Conservation (phyloP, 805 yeast genomes). For the Spathaspora arborariae region DNA sequence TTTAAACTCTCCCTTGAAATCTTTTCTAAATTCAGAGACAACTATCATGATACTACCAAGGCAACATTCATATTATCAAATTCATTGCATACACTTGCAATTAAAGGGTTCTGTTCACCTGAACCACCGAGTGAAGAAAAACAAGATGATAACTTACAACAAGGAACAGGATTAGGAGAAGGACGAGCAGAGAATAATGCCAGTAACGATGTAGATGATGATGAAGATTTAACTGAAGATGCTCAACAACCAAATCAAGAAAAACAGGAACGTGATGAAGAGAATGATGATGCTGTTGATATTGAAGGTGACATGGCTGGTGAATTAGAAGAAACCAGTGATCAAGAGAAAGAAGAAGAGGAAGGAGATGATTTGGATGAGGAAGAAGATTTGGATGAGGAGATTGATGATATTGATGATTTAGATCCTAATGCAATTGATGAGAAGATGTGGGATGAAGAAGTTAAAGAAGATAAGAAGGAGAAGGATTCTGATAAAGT, state of each 20-base stretch:
- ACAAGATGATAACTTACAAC: constrained; percentile 57
- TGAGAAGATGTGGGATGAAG: constrained; percentile 98
- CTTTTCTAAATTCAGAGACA: constrained; percentile 38
- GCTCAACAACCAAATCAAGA: constrained; percentile 79
- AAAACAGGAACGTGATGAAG: constrained; percentile 51
- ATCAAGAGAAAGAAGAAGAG: constrained; percentile 58
- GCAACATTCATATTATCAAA: constrained; percentile 59
- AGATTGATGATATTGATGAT: constrained; percentile 83
- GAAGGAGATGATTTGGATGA: constrained; percentile 47
- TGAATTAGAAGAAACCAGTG: constrained; percentile 73
- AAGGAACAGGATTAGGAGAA: constrained; percentile 91
- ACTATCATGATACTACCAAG: constrained; percentile 54
- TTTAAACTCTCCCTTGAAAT: constrained; percentile 43
- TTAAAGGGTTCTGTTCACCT: constrained; percentile 90
- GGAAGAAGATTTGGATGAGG: constrained; percentile 78
- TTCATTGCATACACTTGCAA: constrained; percentile 57
- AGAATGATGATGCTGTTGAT: constrained; percentile 84
- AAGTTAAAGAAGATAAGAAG: constrained; percentile 68
- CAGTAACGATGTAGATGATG: constrained; percentile 84
- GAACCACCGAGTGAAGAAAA: constrained; percentile 67
- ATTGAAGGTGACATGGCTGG: constrained; percentile 99
- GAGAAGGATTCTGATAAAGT: constrained; percentile 78
- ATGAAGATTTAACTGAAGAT: constrained; percentile 80
- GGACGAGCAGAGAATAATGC: constrained; percentile 84
- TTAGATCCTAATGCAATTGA: constrained; percentile 93